These are phyloP conservation scores for Mortierella sp. DNA, from an alignment of 371 early-diverging fungal species.

Conservation along the genomic window DNA sequence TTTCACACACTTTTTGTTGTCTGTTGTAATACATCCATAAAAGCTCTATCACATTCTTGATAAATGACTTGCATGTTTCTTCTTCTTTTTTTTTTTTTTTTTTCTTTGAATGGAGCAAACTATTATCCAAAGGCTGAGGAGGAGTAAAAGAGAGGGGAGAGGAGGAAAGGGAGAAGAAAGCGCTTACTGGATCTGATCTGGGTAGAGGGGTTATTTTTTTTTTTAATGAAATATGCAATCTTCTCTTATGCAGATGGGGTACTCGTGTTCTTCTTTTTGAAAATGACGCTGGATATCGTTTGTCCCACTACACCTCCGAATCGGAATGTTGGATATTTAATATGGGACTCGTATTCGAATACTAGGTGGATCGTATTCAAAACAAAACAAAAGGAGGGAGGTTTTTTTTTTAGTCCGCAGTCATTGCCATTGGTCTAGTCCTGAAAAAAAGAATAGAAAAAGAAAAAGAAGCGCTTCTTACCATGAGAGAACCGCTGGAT, in stretches of 20 bases:
- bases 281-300: constrained; percentile 85
- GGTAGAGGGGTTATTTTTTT: too few relatives aligned
- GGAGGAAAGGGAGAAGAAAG: too few relatives aligned
- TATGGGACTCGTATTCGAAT: constrained; percentile 73
- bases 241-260: too few relatives aligned
- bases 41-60: too few relatives aligned
- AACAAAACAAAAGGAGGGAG: constrained; percentile 10
- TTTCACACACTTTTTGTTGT: constrained; percentile 3
- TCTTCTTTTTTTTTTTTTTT: too few relatives aligned
- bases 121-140: too few relatives aligned
- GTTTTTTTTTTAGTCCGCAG: neutral
- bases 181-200: too few relatives aligned
- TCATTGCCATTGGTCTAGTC: neutral
- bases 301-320: constrained; percentile 92
- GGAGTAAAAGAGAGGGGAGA: too few relatives aligned
- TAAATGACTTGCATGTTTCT: too few relatives aligned
- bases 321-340: constrained; percentile 84
- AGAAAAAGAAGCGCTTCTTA: constrained; percentile 45
- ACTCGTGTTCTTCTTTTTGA: constrained; percentile 58
- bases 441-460: neutral
- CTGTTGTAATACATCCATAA: too few relatives aligned
- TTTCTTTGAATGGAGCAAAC: too few relatives aligned
- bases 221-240: too few relatives aligned
- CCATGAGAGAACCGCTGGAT: constrained; percentile 66
- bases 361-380: constrained; percentile 53